A percentile compares a stretch with the other conserved stretches of the same genome.
Evolutionary conservation across 2,329 filamentous ascomycete genomes (phyloP).

Genomic region (Penicillium sp.): DNA sequence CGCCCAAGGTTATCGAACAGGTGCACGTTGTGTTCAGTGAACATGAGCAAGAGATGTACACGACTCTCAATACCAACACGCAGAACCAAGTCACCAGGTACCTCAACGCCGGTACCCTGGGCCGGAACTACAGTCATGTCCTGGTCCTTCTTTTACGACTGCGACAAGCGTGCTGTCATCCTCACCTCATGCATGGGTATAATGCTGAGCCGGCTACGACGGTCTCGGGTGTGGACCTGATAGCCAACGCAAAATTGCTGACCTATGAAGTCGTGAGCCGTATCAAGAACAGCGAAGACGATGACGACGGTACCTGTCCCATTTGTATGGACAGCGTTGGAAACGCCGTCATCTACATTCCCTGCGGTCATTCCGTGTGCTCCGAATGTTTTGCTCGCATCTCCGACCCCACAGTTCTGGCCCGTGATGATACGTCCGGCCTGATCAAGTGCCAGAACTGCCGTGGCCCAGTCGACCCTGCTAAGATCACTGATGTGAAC

Average conservation of each 20-base stretch:
- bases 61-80: conserved; percentile 63
- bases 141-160: conserved; percentile 75
- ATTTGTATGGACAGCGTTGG: conserved; percentile 75
- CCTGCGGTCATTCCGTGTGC: conserved; percentile 80
- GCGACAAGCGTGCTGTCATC: conserved; percentile 79
- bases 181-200: conserved; percentile 67
- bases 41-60: conserved; percentile 65
- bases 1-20: conserved; percentile 61
- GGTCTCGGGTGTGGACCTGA: conserved; percentile 55
- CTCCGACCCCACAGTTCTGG: conserved; percentile 55
- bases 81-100: conserved; percentile 75
- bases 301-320: conserved; percentile 64
- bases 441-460: conserved; percentile 73
- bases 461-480: conserved; percentile 63
- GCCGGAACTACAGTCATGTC: conserved; percentile 73
- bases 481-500: conserved; percentile 69
- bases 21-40: conserved; percentile 65
- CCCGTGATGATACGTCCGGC: conserved; percentile 54
- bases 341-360: conserved; percentile 75
- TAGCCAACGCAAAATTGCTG: conserved; percentile 63
- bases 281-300: conserved; percentile 60
- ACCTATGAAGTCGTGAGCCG: conserved; percentile 61
- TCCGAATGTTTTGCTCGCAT: conserved; percentile 71
- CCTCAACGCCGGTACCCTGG: conserved; percentile 65
- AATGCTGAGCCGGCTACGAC: conserved; percentile 50